A percentile compares a stretch with the other conserved stretches of the same genome.
These are phyloP conservation scores for Tephrocybe sp. DNA, from an alignment of 768 basidiomycete species.

Conservation along the genomic window DNA sequence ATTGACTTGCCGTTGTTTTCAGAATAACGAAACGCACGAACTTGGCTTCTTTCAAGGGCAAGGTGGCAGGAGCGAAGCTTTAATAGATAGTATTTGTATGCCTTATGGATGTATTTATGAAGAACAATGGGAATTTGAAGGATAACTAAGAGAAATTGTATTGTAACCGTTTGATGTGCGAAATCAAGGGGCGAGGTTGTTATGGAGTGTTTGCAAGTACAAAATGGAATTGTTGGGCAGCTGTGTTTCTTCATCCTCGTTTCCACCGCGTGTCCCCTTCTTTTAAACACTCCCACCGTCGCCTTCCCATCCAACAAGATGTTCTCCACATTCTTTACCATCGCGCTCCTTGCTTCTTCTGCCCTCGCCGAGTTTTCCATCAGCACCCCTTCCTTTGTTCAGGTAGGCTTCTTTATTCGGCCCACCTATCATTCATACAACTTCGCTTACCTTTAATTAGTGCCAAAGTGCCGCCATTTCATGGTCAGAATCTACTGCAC, in stretches of 20 bases:
- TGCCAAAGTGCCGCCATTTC: constrained; percentile 11
- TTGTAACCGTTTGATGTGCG: neutral
- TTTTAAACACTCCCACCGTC: constrained; percentile 25
- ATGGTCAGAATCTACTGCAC: constrained; percentile 45
- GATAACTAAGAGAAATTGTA: neutral
- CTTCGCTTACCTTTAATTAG: neutral
- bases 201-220: constrained; percentile 16
- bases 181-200: constrained; percentile 9
- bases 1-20: constrained; percentile 9
- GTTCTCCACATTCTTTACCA: constrained; percentile 77
- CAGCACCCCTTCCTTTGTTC: constrained; percentile 45
- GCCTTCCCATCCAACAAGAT: constrained; percentile 44
- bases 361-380: constrained; percentile 55
- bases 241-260: constrained; percentile 23
- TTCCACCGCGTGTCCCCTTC: constrained; percentile 24
- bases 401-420: constrained; percentile 39
- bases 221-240: constrained; percentile 10
- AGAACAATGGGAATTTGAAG: neutral
- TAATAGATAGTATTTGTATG: constrained; percentile 17
- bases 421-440: neutral
- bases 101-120: constrained; percentile 4
- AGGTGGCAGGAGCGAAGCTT: constrained; percentile 38
- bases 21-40: constrained; percentile 69
- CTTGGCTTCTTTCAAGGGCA: constrained; percentile 60
- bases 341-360: constrained; percentile 63